A percentile compares a stretch with the other conserved stretches of the same genome.
Evolutionary conservation across 1,284 basidiomycete species (phyloP).

Genomic region (Gymnopus androsaceus): DNA sequence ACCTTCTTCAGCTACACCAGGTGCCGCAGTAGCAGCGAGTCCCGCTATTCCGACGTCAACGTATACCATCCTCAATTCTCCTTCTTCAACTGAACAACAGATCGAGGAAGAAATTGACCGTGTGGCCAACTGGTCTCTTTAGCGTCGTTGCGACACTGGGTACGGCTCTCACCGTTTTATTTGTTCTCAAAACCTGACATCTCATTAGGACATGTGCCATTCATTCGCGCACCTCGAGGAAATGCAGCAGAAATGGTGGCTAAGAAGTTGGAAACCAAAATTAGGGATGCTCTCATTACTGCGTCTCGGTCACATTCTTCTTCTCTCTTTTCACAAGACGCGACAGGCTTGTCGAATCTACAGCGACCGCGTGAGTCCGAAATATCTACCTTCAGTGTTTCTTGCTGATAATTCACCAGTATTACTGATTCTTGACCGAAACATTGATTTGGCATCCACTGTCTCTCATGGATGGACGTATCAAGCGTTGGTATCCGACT

Average conservation of each 20-base stretch:
- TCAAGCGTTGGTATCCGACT: conserved; percentile 97
- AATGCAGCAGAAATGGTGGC: conserved; percentile 99
- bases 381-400: conserved; percentile 15
- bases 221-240: conserved; percentile 92
- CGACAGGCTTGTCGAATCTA: conserved; percentile 70
- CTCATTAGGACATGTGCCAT: conserved; percentile 80
- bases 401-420: conserved; percentile 49
- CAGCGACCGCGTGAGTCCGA: conserved; percentile 76
- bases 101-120: conserved; percentile 95
- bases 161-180: conserved; percentile 32
- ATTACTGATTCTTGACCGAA: conserved; percentile 91
- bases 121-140: conserved; percentile 88
- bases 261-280: conserved; percentile 90
- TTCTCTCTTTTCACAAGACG: conserved; percentile 72
- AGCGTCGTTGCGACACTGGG: conserved; percentile 93
- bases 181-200: not conserved
- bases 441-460: conserved; percentile 94
- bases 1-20: conserved; percentile 29
- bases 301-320: conserved; percentile 68
- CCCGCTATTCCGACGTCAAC: conserved; percentile 45
- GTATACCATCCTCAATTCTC: conserved; percentile 92
- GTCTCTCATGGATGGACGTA: conserved; percentile 99
- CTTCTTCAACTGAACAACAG: conserved; percentile 84
- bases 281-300: conserved; percentile 89
- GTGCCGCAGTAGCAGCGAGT: conserved; percentile 31